Percentiles rank a stretch among this genome's conserved stretches.
Evolutionary conservation across 106 monocot genomes (phyloP).

Genomic region (Posidonia australis): DNA sequence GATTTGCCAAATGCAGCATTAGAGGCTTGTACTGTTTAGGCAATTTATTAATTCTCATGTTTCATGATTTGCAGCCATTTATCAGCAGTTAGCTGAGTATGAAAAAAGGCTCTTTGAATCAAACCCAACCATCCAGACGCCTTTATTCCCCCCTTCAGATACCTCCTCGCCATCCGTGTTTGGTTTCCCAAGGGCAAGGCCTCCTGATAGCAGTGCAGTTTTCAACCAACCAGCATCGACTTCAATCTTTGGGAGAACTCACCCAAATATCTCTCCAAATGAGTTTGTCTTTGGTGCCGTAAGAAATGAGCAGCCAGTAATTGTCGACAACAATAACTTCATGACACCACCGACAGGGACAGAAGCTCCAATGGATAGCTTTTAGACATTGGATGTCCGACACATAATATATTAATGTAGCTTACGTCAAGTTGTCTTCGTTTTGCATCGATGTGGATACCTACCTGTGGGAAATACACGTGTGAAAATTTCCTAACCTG

Average conservation of each 20-base stretch:
- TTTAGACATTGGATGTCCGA: too few species aligned
- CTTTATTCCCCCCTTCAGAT: not conserved
- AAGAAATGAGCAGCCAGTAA: not conserved
- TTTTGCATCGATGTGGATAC: too few species aligned
- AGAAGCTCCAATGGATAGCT: too few species aligned
- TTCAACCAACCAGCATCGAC: not conserved
- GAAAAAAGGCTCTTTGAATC: constrained; percentile 3
- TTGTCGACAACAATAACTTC: not conserved
- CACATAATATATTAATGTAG: too few species aligned
- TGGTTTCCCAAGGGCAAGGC: not conserved
- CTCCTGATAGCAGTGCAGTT: not conserved
- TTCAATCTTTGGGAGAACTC: not conserved
- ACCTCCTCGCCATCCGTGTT: not conserved
- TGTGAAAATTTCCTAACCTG: too few species aligned
- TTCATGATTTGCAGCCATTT: not conserved
- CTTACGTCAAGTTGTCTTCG: too few species aligned
- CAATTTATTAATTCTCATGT: not conserved
- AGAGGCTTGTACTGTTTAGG: not conserved
- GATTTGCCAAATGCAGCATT: not conserved
- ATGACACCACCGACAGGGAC: too few species aligned
- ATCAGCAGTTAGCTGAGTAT: not conserved
- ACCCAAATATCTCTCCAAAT: not conserved
- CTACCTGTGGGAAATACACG: too few species aligned
- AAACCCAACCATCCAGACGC: not conserved
- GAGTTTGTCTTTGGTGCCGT: not conserved